Evolutionary conservation across 306 rosid species (phyloP).

Genomic region (Leucaena leucocephala): DNA sequence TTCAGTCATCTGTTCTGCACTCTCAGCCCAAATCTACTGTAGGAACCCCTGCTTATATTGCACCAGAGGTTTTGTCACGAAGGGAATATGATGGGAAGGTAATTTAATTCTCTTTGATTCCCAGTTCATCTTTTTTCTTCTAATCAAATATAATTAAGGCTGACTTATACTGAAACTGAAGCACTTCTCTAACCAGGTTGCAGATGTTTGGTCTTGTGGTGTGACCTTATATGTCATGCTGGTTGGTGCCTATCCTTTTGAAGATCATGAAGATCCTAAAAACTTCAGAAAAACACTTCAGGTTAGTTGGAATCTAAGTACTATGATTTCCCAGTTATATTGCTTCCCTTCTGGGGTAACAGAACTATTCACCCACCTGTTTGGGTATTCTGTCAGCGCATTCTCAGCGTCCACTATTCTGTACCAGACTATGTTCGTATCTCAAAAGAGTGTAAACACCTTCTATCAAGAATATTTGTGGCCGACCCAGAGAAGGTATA

Average conservation of each 20-base stretch:
- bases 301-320: conserved; percentile 44
- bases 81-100: conserved; percentile 95
- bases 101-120: conserved; percentile 4
- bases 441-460: conserved; percentile 77
- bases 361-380: conserved; percentile 9
- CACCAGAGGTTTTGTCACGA: conserved; percentile 90
- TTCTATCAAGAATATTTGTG: conserved; percentile 79
- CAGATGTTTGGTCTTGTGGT: conserved; percentile 99
- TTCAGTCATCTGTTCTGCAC: conserved; percentile 89
- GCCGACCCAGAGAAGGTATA: conserved; percentile 87
- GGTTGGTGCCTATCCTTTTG: conserved; percentile 98
- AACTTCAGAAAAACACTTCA: conserved; percentile 96
- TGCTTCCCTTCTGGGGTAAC: not conserved
- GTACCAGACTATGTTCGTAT: conserved; percentile 85
- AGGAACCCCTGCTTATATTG: conserved; percentile 99
- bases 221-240: conserved; percentile 98
- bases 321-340: not conserved
- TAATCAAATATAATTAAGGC: not conserved
- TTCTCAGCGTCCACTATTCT: conserved; percentile 86
- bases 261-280: conserved; percentile 94
- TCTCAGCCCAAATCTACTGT: conserved; percentile 99
- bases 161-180: conserved; percentile 9
- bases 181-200: conserved; percentile 59
- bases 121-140: not conserved
- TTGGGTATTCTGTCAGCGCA: conserved; percentile 67